These are phyloP conservation scores for Mycena leptocephala DNA, from an alignment of 768 basidiomycete species.

Conservation along the genomic window DNA sequence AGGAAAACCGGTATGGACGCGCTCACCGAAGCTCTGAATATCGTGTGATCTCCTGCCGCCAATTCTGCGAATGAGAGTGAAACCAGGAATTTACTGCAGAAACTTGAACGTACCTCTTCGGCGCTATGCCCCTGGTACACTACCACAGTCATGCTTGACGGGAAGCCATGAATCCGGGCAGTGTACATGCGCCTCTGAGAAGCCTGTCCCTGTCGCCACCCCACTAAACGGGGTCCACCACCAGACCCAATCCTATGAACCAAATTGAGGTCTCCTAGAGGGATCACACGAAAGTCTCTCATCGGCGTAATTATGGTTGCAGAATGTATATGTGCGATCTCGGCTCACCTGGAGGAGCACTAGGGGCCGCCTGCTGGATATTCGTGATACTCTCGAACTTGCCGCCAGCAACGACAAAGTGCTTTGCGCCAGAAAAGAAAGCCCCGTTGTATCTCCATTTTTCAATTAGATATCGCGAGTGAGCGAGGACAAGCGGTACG, in stretches of 20 bases:
- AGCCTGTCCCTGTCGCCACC: not conserved
- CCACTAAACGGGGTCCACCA: not conserved
- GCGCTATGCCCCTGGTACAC: conserved; percentile 5
- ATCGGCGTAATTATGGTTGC: too few relatives aligned
- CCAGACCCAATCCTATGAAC: not conserved
- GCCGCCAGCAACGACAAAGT: too few relatives aligned
- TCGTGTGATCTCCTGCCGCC: not conserved
- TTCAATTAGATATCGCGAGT: too few relatives aligned
- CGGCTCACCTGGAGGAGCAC: too few relatives aligned
- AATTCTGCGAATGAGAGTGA: not conserved
- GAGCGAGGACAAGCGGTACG: too few relatives aligned
- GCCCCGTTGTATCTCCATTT: too few relatives aligned
- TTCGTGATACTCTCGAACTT: too few relatives aligned
- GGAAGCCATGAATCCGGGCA: not conserved
- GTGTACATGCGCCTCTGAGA: not conserved
- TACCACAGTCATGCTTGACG: not conserved
- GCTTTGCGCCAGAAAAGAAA: too few relatives aligned
- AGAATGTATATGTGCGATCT: too few relatives aligned
- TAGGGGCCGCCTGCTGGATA: too few relatives aligned
- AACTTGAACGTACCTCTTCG: not conserved
- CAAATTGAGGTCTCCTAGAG: conserved; percentile 7
- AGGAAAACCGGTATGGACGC: not conserved
- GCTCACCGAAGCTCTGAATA: conserved; percentile 5
- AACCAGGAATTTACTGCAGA: not conserved
- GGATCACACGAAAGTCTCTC: not conserved